Evolutionary conservation across 345 rosid genomes (phyloP), one percentile per base, ranked within the genome.

Genomic region (Salix brachista): DNA sequence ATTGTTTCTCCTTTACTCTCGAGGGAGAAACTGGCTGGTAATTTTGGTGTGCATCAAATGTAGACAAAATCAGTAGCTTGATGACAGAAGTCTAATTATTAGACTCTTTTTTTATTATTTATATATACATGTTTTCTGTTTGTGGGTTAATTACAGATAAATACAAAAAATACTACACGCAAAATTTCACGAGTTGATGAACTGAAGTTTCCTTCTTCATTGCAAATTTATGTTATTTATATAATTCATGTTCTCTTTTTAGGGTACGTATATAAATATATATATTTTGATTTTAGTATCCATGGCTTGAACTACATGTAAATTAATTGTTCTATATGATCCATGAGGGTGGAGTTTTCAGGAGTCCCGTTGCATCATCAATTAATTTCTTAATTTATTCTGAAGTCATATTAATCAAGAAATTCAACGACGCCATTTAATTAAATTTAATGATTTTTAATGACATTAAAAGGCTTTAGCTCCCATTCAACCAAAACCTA

Each of bases 351-450:
- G 60, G n/a, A 19, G 8, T 18, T 50, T 19, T 19, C 60, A 0
- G 60, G 21, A 52, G 25, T 19, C 60, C 2, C 2, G 60, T 19
- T 8, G 3, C 17, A 6, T 52, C 21, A 19, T 7, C 21, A 1
- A 19, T 54, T 54, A 2, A 54, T 54, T 21, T 54, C n/a, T 19
- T 52, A 6, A 9, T 52, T 52, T 32, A n/a, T 26, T 66, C 1
- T 9, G 13, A 36, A 34, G 42, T 66, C 5, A 19, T 34, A 11
- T n/a, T 60, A 21, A 46, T 6, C 39, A 62, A 61, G 77, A 28
- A 44, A 74, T 74, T 74, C 70, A 74, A 74, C 77, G 4, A 74
- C 6, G 12, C 23, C 28, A 32, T 41, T 74, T 66, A 32, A 32
- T 75, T 32, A 34, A 10, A 21, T 11, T 48, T n/a, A 46, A 16